Evolutionary conservation across 306 rosid genomes (phyloP).

Genomic region (Carpinus viminea): DNA sequence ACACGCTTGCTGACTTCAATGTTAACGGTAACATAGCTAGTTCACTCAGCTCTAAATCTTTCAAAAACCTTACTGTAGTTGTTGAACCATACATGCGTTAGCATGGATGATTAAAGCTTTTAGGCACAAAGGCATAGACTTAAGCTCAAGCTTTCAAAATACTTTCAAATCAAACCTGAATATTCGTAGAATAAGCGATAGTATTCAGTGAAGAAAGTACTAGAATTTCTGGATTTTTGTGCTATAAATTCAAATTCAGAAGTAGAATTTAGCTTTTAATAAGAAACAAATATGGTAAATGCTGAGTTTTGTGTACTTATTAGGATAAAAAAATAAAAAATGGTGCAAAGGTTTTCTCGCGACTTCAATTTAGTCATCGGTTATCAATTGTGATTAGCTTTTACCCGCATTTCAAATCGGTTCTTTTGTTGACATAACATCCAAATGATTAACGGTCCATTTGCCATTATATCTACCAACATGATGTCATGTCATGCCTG

Average conservation of each 20-base stretch:
- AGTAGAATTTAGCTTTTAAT: neutral
- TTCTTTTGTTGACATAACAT: too few species aligned
- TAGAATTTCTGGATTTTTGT: neutral
- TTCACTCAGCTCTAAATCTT: neutral
- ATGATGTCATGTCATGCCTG: too few species aligned
- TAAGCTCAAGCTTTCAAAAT: neutral
- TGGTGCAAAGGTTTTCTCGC: too few species aligned
- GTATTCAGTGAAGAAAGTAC: neutral
- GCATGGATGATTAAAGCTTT: too few species aligned
- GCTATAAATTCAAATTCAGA: neutral
- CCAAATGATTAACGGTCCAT: too few species aligned
- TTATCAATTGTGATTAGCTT: too few species aligned
- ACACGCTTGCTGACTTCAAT: slow-evolving; percentile 69
- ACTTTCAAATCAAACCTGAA: neutral
- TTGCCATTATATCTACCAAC: too few species aligned
- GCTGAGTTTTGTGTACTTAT: neutral
- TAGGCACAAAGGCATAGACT: too few species aligned
- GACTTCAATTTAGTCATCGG: too few species aligned
- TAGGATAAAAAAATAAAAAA: too few species aligned
- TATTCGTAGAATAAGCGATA: neutral
- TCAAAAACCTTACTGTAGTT: neutral
- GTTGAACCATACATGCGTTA: neutral
- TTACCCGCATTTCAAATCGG: too few species aligned
- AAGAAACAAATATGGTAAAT: neutral
- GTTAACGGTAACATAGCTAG: slow-evolving; percentile 38